A percentile compares a stretch with the other conserved stretches of the same genome.
Evolutionary conservation across 352 stramenopile species (phyloP).

Genomic region (Globisporangium cederbergense): DNA sequence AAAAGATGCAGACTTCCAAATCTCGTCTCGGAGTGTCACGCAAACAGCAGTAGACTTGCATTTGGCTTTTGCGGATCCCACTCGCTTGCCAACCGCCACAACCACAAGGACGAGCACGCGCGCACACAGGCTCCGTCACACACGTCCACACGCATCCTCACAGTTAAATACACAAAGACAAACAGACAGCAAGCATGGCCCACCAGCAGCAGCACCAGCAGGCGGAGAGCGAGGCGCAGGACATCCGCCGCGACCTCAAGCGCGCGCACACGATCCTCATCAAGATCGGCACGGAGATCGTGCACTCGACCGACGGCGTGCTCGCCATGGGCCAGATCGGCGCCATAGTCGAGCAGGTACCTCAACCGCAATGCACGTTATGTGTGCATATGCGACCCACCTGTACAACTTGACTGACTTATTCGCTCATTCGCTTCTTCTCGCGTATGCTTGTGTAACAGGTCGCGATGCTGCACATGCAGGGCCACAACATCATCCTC

Average conservation of each 20-base stretch:
- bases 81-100: neutral
- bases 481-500: constrained; percentile 78
- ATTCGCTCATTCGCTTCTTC: neutral
- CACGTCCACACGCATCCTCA: neutral
- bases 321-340: constrained; percentile 84
- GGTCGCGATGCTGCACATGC: constrained; percentile 80
- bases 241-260: constrained; percentile 39
- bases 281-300: constrained; percentile 86
- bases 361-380: neutral
- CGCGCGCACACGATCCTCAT: constrained; percentile 73
- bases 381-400: neutral
- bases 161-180: neutral
- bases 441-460: constrained; percentile 8
- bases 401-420: neutral
- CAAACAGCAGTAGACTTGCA: constrained; percentile 1
- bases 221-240: constrained; percentile 3
- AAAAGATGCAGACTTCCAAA: neutral
- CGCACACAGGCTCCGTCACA: neutral
- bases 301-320: constrained; percentile 72
- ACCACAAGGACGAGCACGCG: neutral
- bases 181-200: neutral
- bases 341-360: constrained; percentile 72
- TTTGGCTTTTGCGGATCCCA: neutral
- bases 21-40: neutral
- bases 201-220: constrained; percentile 7